phyloP scores from a whole-genome alignment of 169 alveolate genomes.

The Perkinsus marinus region DNA sequence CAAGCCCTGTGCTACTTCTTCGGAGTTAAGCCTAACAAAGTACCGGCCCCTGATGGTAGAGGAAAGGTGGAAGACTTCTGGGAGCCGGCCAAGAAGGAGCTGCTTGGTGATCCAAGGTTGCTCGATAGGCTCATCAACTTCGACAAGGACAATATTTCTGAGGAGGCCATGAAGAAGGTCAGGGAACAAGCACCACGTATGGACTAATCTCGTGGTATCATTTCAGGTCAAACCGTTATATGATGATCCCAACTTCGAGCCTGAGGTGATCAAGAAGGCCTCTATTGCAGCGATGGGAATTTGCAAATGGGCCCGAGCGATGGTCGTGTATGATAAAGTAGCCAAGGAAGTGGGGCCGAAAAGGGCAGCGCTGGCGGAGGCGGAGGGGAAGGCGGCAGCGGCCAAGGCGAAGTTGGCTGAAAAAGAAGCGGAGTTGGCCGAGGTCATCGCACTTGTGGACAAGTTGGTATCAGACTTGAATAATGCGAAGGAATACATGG shows the following conservation, averaged over 20 bases:
- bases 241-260: constrained; percentile 51
- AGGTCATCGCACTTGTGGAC: constrained; percentile 61
- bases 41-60: constrained; percentile 48
- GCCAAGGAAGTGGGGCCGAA: constrained; percentile 25
- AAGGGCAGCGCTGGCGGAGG: constrained; percentile 36
- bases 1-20: constrained; percentile 64
- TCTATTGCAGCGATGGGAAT: constrained; percentile 56
- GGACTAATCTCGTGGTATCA: too few species aligned
- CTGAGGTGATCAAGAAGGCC: constrained; percentile 61
- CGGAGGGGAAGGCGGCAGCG: constrained; percentile 50
- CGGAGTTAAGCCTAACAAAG: constrained; percentile 48
- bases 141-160: constrained; percentile 82
- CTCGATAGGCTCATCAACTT: constrained; percentile 64
- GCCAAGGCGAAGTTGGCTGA: constrained; percentile 64
- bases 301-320: constrained; percentile 67
- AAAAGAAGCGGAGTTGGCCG: constrained; percentile 65
- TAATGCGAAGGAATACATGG: constrained; percentile 62
- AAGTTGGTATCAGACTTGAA: constrained; percentile 58
- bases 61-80: constrained; percentile 58
- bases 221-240: constrained; percentile 69
- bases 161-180: constrained; percentile 79
- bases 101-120: constrained; percentile 54
- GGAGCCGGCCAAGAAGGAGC: constrained; percentile 65
- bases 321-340: constrained; percentile 62
- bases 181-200: too few species aligned